These are phyloP conservation scores for Lasiodiplodia gonubiensis DNA, from an alignment of 2,329 filamentous ascomycete species.

Conservation along the genomic window DNA sequence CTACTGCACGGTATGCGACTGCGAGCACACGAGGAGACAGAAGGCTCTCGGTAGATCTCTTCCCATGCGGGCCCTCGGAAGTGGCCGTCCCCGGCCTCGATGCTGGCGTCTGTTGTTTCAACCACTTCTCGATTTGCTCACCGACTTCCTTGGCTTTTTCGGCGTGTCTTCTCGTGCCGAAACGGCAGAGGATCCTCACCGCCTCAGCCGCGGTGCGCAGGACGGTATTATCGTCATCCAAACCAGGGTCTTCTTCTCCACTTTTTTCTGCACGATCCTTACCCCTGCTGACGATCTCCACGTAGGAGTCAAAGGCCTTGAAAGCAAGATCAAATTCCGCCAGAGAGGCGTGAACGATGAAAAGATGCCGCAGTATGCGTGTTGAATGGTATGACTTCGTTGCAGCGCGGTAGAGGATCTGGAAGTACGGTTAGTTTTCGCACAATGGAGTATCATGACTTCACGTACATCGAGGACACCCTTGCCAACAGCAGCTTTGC, in stretches of 20 bases:
- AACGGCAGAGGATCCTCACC: constrained; percentile 80
- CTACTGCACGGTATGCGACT: constrained; percentile 79
- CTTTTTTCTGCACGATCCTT: constrained; percentile 82
- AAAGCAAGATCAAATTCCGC: constrained; percentile 92
- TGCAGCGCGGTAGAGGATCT: constrained; percentile 87
- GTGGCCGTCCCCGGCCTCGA: constrained; percentile 36
- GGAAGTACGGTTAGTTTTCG: constrained; percentile 26
- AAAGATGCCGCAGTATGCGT: constrained; percentile 81
- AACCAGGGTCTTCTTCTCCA: constrained; percentile 68
- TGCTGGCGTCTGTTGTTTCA: constrained; percentile 62
- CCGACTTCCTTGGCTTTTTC: constrained; percentile 79
- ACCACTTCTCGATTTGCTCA: constrained; percentile 73
- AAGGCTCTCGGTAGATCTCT: constrained; percentile 41
- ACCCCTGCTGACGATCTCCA: constrained; percentile 83
- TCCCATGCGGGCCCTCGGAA: constrained; percentile 33
- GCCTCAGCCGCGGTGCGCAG: constrained; percentile 80
- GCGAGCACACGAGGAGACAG: constrained; percentile 67
- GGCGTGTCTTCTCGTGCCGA: constrained; percentile 74
- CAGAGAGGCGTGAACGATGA: constrained; percentile 82
- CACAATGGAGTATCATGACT: no score
- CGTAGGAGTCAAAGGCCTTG: constrained; percentile 88
- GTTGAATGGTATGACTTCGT: constrained; percentile 97
- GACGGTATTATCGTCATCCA: constrained; percentile 80
- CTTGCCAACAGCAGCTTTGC: constrained; percentile 74
- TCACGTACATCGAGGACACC: constrained; percentile 71